Percentiles rank a stretch among this genome's conserved stretches.
These are phyloP conservation scores for Phaeoacremonium minimum DNA, from an alignment of 2,329 filamentous ascomycete species.

Conservation along the genomic window DNA sequence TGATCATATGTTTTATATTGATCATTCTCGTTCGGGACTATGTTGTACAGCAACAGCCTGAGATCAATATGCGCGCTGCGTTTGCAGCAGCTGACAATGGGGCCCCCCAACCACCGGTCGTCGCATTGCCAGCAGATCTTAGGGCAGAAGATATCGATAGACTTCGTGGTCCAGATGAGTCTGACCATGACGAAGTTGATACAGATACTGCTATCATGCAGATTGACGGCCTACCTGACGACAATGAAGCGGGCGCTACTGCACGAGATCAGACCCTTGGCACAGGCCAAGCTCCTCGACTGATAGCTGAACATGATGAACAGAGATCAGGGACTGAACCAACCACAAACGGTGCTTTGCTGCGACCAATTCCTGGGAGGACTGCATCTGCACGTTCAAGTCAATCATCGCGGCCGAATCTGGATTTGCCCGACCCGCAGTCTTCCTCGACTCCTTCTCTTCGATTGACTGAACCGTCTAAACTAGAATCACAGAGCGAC, in stretches of 20 bases:
- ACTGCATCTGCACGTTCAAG: too few relatives aligned
- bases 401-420: too few relatives aligned
- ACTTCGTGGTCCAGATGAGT: conserved; percentile 5
- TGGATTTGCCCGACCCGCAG: too few relatives aligned
- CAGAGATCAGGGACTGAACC: too few relatives aligned
- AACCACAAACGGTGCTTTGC: background rate
- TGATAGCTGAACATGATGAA: too few relatives aligned
- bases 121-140: conserved; percentile 3
- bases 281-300: background rate
- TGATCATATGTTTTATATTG: conserved; percentile 93
- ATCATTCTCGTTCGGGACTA: conserved; percentile 96
- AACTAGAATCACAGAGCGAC: too few relatives aligned
- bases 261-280: background rate
- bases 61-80: conserved; percentile 74
- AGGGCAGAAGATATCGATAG: conserved; percentile 3
- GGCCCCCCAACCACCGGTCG: conserved; percentile 4
- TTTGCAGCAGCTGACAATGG: conserved; percentile 37
- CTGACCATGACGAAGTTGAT: conserved; percentile 1
- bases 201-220: background rate
- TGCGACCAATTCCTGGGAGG: too few relatives aligned
- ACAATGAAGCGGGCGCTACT: background rate
- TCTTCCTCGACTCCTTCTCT: conserved; percentile 1
- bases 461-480: too few relatives aligned
- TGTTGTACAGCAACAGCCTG: conserved; percentile 95
- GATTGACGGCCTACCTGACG: too few relatives aligned